Conservation (phyloP, 208 protist species). For the Polymyxa betae region DNA sequence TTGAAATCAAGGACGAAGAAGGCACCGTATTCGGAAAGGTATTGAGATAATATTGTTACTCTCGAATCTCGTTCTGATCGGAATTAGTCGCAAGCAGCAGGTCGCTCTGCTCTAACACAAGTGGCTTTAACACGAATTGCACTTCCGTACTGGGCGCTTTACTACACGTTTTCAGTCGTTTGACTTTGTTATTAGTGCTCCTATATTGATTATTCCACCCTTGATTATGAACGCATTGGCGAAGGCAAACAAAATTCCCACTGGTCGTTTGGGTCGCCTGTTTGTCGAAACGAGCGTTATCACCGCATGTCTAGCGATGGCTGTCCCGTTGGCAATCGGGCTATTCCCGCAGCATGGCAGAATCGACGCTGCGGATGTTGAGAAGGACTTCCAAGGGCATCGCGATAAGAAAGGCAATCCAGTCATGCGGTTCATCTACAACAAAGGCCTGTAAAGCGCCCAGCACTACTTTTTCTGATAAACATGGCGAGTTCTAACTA, state of each 20-base stretch:
- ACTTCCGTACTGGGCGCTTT: constrained; percentile 10
- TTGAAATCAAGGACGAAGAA: constrained; percentile 47
- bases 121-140: constrained; percentile 35
- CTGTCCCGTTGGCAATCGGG: constrained; percentile 13
- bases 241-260: neutral
- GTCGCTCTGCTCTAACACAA: constrained; percentile 24
- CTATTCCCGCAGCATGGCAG: neutral
- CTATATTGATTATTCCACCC: constrained; percentile 14
- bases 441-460: constrained; percentile 29
- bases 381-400: neutral
- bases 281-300: neutral
- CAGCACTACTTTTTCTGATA: too few species aligned
- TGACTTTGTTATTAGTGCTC: neutral
- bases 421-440: neutral
- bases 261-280: neutral
- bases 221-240: constrained; percentile 10
- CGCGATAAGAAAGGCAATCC: constrained; percentile 3
- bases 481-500: too few species aligned
- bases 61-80: neutral
- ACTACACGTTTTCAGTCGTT: neutral
- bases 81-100: neutral
- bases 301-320: constrained; percentile 44
- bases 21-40: constrained; percentile 7
- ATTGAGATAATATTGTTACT: neutral
- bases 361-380: neutral